Base-by-base conservation (phyloP, 2,329 filamentous ascomycete genomes). In the Fusarium sp. region DNA sequence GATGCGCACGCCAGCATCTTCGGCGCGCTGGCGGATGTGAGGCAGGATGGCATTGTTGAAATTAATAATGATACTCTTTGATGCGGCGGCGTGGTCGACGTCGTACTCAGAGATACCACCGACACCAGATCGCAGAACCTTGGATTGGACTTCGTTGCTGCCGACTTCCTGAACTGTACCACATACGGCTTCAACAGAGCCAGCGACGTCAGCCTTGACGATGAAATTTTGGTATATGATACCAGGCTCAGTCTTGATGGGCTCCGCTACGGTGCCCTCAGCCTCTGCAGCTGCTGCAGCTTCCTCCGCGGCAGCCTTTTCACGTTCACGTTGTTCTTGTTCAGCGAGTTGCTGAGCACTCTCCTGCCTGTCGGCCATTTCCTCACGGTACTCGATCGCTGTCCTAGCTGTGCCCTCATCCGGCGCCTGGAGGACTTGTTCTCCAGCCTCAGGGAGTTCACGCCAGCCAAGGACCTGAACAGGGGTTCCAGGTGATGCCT, bases 391-490 rank as follows among this genome's bases (percentile, higher is more conserved):
- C 3, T 91, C 88, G 3, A 95, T 86, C 1, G 96, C 95, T 3
- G 85, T 87, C 74, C 93, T 93, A 36, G 94, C 96, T 66, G 88
- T 91, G 62, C 89, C 87, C 80, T 98, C 94, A 70, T 90, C 89
- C 0, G 87, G 84, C 1, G 94, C 93, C 80, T 98, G 92, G 1
- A 99, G 84, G 10, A 97, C 91, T 81, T 94, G 89, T 73, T 97
- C 93, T 50, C 97, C 97, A 2, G 96, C 95, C 24, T 88, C 86
- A 1, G 96, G 95, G 8, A 88, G 79, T 69, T 94, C 91, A 73
- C 91, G 90, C 96, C 96, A 99, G n/a, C 96, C 96, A 66, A 98
- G 89, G 21, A 99, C 89, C 79, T 98, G 94, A 5, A 97, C 92
- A 0, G 97, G 94, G 28, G 91, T 96, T 36, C 96, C 96, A 0